Evolutionary conservation across 2,329 filamentous ascomycete species (phyloP), one percentile per base, ranked within the genome.

Genomic region (Trichophyton benhamiae): DNA sequence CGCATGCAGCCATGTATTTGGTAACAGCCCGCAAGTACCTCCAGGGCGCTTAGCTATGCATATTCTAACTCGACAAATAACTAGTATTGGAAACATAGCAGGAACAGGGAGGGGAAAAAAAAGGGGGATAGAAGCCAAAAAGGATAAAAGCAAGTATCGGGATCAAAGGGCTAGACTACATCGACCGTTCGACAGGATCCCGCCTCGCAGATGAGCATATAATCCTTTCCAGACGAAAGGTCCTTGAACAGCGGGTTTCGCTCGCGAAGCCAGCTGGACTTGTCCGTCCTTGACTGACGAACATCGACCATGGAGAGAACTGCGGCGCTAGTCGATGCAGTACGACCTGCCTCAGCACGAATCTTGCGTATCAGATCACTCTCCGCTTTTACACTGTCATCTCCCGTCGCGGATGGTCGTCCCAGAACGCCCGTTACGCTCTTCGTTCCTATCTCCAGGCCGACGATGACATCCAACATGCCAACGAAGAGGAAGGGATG

Each of bases 401-500:
- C 67, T 57, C 69, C 65, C 15, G 25, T 69, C 65, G 5, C 62
- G 58, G 36, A 64, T 65, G 44, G 63, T 63, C 48, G 66, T 61
- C 78, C 74, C 7, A 81, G 78, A 0, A 80, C 76, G 4, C 86
- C 76, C 8, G 86, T 80, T 1, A 84, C 71, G 17, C 81, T 81
- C 60, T 81, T 81, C 1, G 85, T 81, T 0, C 91, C 91, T 2
- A 95, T 74, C 63, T 87, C 83, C 3, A 86, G 83, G 0, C 85
- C 83, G 8, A 96, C 89, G 1, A 97, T 83, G 0, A 82, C 82
- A 2, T 84, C 82, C 67, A 97, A 80, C 67, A 97, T 79, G 3
- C 88, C 88, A 0, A 89, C 86, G 74, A 95, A 97, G 1, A 97
- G 80, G 80, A 94, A 95, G 0, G 94, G 91, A 68, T 97, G 91